Base-by-base conservation (phyloP, 139 green algal genomes). In the Chlamydomonas incerta region DNA sequence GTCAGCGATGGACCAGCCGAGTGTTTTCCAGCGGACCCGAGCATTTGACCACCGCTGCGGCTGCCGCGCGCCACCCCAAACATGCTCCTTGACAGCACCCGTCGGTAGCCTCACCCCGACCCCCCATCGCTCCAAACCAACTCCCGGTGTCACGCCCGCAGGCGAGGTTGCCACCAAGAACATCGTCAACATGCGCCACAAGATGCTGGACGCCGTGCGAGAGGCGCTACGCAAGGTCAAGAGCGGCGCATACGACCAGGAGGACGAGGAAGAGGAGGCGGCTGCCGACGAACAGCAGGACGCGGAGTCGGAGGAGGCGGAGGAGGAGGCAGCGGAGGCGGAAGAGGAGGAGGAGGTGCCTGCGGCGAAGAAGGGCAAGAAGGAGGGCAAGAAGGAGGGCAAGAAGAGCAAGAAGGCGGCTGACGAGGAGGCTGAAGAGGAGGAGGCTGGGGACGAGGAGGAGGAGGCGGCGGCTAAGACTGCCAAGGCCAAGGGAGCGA, bases 141-240 rank as follows among this genome's bases (percentile, higher is more conserved):
- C 41, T 28, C 10, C 10, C 23, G 6, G 8, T 66, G 8, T 66
- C 23, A 26, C 63, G 9, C 31, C n/a, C 66, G 67, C 87, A 71
- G 87, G 87, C 68, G 81, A 82, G 58, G 87, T 90, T 41, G 87
- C 87, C 31, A 24, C 14, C 57, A 90, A 90, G 81, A 62, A 55
- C 58, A 73, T 75, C 0, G 87, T 90, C 33, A 88, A 86, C 58
- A 85, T 90, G 74, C 33, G 52, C 9, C 52, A 86, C 68, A 72
- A 82, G 68, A 85, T 88, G 81, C 47, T 88, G 68, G 55, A 82
- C 31, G 81, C 81, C 28, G 58, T 88, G 26, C 66, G 55, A 47
- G 74, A 37, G 18, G 62, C 55, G 37, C 60, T 87, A 31, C 2
- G 71, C 41, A 34, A 75, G 34, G 72, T 46, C n/a, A 82, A 87